Evolutionary conservation across 768 basidiomycete genomes (phyloP), one percentile per base, ranked within the genome.

Genomic region (Leucocoprinus sp.): DNA sequence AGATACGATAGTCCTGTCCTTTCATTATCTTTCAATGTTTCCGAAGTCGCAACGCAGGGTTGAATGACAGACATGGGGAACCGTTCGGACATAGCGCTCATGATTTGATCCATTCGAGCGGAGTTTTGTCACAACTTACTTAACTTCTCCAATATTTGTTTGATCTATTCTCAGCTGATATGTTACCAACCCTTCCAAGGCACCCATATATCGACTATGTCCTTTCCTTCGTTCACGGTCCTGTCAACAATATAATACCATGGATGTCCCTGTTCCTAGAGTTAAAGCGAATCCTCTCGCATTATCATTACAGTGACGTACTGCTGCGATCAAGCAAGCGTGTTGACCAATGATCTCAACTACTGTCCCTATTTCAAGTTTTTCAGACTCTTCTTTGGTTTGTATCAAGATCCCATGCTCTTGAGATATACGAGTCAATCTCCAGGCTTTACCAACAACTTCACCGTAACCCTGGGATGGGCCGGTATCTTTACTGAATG

Each of bases 111-210:
- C n/a, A n/a, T n/a, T n/a, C n/a, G n/a, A n/a, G n/a, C n/a, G n/a
- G n/a, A n/a, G n/a, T n/a, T n/a, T n/a, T n/a, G n/a, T n/a, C n/a
- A n/a, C n/a, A n/a, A n/a, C n/a, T n/a, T n/a, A n/a, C n/a, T n/a
- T n/a, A n/a, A n/a, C n/a, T n/a, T n/a, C n/a, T n/a, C n/a, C n/a
- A n/a, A n/a, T n/a, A n/a, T n/a, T n/a, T n/a, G n/a, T 27, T 11
- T 27, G 26, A 5, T 42, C 17, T 9, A 18, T 46, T 29, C 29
- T n/a, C 8, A 2, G 4, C 19, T 44, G 8, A 3, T 18, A 6
- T 2, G 22, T 56, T 68, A 93, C 90, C 90, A 92, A 0, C 88
- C 89, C 62, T 91, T 93, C 85, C 88, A 90, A 5, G 88, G 78
- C 35, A 90, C 80, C 90, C 90, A 92, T 22, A 92, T 66, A 60